phyloP scores from a whole-genome alignment of 1,139 yeast genomes.

The Lodderomyces orthopsilosis region DNA sequence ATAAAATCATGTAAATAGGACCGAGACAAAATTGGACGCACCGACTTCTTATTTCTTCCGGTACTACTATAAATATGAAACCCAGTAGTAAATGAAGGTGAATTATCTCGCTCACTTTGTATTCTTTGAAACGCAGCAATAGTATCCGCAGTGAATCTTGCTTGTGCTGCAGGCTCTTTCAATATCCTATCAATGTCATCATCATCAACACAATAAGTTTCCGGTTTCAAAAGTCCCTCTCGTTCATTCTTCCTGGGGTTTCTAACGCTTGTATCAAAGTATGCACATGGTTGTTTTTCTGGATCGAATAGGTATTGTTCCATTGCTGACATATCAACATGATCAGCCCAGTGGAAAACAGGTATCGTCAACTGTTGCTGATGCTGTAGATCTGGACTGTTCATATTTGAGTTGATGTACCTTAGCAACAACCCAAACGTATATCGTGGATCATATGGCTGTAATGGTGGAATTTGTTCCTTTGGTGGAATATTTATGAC shows the following conservation, averaged over 20 bases:
- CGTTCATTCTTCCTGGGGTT: conserved; percentile 17
- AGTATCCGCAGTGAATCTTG: conserved; percentile 8
- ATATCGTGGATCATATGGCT: conserved; percentile 32
- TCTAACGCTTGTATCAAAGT: conserved; percentile 21
- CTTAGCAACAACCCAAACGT: conserved; percentile 27
- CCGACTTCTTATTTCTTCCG: conserved; percentile 28
- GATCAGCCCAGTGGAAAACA: conserved; percentile 39
- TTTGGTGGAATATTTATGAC: conserved; percentile 4
- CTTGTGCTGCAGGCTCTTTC: neutral
- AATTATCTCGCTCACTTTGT: neutral
- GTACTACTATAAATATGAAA: conserved; percentile 37
- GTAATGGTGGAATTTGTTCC: conserved; percentile 15
- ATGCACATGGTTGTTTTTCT: conserved; percentile 20
- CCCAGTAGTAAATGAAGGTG: neutral
- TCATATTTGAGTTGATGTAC: conserved; percentile 15
- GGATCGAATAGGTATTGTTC: conserved; percentile 18
- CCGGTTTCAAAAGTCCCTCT: conserved; percentile 18
- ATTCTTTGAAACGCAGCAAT: conserved; percentile 11
- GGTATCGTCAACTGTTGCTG: conserved; percentile 16
- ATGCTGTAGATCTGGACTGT: conserved; percentile 2
- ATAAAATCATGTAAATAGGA: conserved; percentile 46
- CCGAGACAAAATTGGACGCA: conserved; percentile 31
- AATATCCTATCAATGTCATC: conserved; percentile 16
- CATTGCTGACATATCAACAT: conserved; percentile 26
- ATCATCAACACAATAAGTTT: conserved; percentile 29